A percentile compares a stretch with the other conserved stretches of the same genome.
Evolutionary conservation across 495 filamentous ascomycete species (phyloP).

Genomic region (Entonaema liquescens): DNA sequence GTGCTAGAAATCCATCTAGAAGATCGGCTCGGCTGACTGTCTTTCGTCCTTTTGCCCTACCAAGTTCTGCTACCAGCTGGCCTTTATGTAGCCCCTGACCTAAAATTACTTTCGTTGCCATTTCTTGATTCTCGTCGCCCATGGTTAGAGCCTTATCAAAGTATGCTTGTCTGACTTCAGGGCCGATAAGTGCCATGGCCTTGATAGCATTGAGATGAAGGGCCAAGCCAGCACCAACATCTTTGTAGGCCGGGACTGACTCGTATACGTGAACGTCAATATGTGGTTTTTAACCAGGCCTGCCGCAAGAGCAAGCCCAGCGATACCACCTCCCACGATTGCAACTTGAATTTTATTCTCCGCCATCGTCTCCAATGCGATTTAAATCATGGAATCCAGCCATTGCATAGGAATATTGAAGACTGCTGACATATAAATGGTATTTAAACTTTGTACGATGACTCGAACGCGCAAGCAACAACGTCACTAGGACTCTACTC

Average conservation of each 20-base stretch:
- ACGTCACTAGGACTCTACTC: constrained; percentile 19
- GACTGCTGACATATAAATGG: not conserved
- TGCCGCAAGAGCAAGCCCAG: constrained; percentile 48
- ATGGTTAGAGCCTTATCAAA: constrained; percentile 47
- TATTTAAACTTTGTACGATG: constrained; percentile 13
- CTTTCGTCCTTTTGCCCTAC: constrained; percentile 51
- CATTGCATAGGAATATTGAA: too few relatives aligned
- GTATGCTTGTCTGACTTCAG: constrained; percentile 48
- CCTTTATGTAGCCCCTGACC: constrained; percentile 46
- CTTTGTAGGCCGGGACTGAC: constrained; percentile 40
- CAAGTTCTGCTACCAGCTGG: constrained; percentile 48
- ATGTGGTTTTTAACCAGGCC: constrained; percentile 46
- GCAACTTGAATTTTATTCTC: constrained; percentile 42
- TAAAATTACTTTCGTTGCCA: constrained; percentile 49
- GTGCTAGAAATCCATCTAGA: constrained; percentile 43
- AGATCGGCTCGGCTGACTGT: constrained; percentile 51
- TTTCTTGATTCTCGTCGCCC: constrained; percentile 47
- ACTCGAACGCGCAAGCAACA: constrained; percentile 12
- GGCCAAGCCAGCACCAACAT: constrained; percentile 52
- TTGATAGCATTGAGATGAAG: constrained; percentile 51
- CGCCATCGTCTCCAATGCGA: constrained; percentile 5
- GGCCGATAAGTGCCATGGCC: constrained; percentile 47
- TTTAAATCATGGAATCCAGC: not conserved
- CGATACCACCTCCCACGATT: constrained; percentile 51
- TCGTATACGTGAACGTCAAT: constrained; percentile 49